Base-by-base conservation (phyloP, 2,329 filamentous ascomycete genomes). In the Coniochaeta ligniaria region DNA sequence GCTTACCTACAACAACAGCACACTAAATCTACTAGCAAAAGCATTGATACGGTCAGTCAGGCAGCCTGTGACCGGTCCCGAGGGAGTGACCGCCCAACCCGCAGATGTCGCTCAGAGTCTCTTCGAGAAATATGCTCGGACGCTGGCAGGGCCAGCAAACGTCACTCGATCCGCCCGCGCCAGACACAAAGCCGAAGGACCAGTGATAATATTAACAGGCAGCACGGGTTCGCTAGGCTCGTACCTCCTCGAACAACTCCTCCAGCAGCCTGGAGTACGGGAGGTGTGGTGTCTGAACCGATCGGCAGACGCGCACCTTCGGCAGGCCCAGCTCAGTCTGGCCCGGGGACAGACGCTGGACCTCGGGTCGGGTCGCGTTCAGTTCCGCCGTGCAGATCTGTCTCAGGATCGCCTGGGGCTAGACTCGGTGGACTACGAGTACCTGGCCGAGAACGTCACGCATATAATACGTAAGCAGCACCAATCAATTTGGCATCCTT, bases 261-360 rank as follows among this genome's bases (percentile, higher is more conserved):
- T n/a, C n/a, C n/a, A n/a, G n/a, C n/a, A n/a, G n/a, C n/a, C n/a
- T n/a, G n/a, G n/a, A 5, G 73, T 82, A 14, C 67, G 69, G 36
- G 77, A 75, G 62, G 67, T 83, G 26, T 71, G 80, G 58, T 82
- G 79, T 60, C 71, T 83, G 16, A 83, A 83, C 66, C 73, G 80
- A n/a, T 70, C 72, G 16, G 69, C 70, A 3, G 76, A 81, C 33
- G 76, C 75, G 0, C 73, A 72, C 1, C 62, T 65, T 7, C 74
- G 77, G 0, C 80, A 83, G 17, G 63, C n/a, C 64, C 66, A 24
- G 73, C 71, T 61, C 64, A n/a, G n/a, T n/a, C n/a, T n/a, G 66
- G 1, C 70, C 3, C 38, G 38, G 16, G 38, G 38, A 11, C 17
- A n/a, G 38, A 16, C n/a, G 16, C 2, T 16, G 11, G 38, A 41